phyloP scores from a whole-genome alignment of 164 flowering plant genomes.

The Akebia trifoliata region DNA sequence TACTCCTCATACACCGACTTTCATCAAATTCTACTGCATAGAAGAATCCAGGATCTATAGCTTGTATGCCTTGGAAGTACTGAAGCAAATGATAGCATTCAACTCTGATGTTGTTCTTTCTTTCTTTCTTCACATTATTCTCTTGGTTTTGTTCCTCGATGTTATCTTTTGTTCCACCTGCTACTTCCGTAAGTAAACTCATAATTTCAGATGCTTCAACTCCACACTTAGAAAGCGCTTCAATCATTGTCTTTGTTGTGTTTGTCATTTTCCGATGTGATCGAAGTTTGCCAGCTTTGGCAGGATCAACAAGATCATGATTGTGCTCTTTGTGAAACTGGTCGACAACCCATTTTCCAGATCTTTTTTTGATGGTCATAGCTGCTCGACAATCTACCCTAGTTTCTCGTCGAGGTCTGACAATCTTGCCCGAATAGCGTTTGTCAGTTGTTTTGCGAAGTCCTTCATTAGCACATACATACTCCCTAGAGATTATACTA shows the following conservation, averaged over 20 bases:
- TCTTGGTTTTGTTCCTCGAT: conserved; percentile 1
- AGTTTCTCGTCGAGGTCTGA: conserved; percentile 15
- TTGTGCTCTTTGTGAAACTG: conserved; percentile 15
- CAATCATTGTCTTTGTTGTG: conserved; percentile 11
- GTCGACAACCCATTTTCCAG: conserved; percentile 15
- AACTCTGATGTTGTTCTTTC: conserved; percentile 14
- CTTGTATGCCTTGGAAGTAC: conserved; percentile 11
- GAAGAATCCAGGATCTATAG: conserved; percentile 13
- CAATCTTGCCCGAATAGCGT: conserved; percentile 13
- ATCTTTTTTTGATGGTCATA: conserved; percentile 14
- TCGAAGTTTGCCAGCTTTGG: conserved; percentile 17
- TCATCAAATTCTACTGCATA: conserved; percentile 16
- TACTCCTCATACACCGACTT: conserved; percentile 15
- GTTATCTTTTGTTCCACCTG: conserved; percentile 2
- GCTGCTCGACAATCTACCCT: conserved; percentile 19
- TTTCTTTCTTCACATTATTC: conserved; percentile 9
- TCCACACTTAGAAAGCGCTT: conserved; percentile 15
- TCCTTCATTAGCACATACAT: conserved; percentile 16
- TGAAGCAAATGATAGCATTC: conserved; percentile 14
- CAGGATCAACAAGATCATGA: conserved; percentile 16
- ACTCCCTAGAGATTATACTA: conserved; percentile 16
- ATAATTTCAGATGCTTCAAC: conserved; percentile 12
- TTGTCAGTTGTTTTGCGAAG: conserved; percentile 15
- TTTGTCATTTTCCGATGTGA: conserved; percentile 17
- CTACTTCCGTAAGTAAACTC: conserved; percentile 1